These are phyloP conservation scores for Chondrus crispus DNA, from an alignment of 23 red algal species.

Conservation along the genomic window DNA sequence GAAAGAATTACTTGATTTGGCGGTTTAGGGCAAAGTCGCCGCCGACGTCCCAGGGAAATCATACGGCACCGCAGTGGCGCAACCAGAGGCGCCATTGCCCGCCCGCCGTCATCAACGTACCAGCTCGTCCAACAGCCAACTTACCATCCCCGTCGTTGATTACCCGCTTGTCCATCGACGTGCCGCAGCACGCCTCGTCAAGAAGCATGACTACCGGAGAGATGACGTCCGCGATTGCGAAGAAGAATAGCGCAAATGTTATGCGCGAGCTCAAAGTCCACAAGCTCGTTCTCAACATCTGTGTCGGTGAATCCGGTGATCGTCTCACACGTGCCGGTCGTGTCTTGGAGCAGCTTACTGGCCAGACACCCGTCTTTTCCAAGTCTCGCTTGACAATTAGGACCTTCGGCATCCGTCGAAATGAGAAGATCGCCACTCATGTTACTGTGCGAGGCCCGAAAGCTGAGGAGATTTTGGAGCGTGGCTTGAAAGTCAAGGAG, in stretches of 20 bases:
- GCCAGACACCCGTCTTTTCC: constrained; percentile 79
- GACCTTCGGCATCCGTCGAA: constrained; percentile 93
- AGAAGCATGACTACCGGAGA: too few species aligned
- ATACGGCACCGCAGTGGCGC: too few species aligned
- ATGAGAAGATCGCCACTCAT: constrained; percentile 89
- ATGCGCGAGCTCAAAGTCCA: constrained; percentile 93
- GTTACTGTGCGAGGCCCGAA: constrained; percentile 97
- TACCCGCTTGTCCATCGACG: too few species aligned
- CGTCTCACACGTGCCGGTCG: constrained; percentile 81
- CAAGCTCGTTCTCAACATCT: constrained; percentile 98
- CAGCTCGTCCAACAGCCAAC: too few species aligned
- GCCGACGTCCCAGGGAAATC: too few species aligned
- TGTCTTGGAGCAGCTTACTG: constrained; percentile 95
- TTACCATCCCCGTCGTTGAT: too few species aligned
- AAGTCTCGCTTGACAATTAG: constrained; percentile 92
- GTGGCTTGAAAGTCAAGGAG: constrained; percentile 92
- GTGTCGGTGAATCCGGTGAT: constrained; percentile 93
- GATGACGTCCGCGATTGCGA: constrained; percentile 56
- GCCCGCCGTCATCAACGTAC: too few species aligned
- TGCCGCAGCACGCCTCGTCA: too few species aligned
- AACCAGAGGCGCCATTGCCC: too few species aligned
- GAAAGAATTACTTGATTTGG: too few species aligned
- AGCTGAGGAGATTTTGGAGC: constrained; percentile 94
- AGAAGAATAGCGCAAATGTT: constrained; percentile 81
- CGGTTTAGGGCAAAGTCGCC: too few species aligned